Evolutionary conservation across 352 stramenopile genomes (phyloP), one percentile per base, ranked within the genome.

Genomic region (Phytophthora nicotianae): DNA sequence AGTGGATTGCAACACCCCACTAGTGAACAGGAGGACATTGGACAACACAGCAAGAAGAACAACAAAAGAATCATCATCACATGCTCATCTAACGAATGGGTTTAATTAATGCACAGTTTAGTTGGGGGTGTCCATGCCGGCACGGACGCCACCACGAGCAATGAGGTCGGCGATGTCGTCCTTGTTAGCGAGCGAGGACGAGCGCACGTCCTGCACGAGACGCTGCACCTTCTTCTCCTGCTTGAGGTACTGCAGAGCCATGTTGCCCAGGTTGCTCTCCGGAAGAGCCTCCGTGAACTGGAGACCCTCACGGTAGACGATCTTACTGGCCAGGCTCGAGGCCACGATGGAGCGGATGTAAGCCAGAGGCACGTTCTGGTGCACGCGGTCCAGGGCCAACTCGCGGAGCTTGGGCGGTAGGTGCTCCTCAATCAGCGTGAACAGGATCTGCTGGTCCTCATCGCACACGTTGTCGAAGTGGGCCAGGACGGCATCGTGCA

Each of bases 301-400:
- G 26, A 96, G 64, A 29, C 97, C 97, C 70, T 99, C 97, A 46
- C 96, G 96, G 80, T 99, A 99, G 19, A 99, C 97, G 59, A 99
- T 91, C 76, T 98, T 98, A 52, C 90, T 98, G 41, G 97, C 97
- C 27, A 99, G 74, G 49, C 88, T 97, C 21, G 94, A 98, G 6
- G 93, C 94, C 48, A 99, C 94, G 35, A 98, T 97, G 75, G 97
- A 98, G 62, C 94, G 97, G 67, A 98, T 89, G 86, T 99, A 99
- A 45, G 97, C 91, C 21, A 90, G 76, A n/a, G 97, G 97, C 33
- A 99, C 93, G 50, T 95, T 85, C 24, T 96, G 69, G 45, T 91
- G 78, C 51, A 99, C 93, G 50, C 92, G 79, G 68, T 99, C 91
- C 58, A 98, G 96, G 0, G 92, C 88, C 13, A 98, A 55, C 45